Conservation (phyloP, 2,329 filamentous ascomycete genomes). For the Xylaria sp. region DNA sequence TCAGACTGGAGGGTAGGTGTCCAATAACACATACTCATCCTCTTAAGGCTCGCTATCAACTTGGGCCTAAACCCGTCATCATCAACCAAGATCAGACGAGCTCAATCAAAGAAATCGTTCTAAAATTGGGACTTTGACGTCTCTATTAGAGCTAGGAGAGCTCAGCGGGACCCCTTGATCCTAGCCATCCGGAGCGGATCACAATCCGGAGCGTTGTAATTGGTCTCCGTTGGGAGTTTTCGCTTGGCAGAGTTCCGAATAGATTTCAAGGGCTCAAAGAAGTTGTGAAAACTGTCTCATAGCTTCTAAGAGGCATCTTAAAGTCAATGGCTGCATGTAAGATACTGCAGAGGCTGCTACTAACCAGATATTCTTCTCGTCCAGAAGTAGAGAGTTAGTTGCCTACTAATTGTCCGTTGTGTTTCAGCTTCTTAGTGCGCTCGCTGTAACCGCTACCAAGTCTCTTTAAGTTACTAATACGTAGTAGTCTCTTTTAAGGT, state of each 20-base stretch:
- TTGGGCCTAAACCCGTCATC: not conserved
- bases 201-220: constrained; percentile 15
- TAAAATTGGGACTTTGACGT: not conserved
- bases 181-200: constrained; percentile 9
- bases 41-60: constrained; percentile 6
- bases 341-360: not conserved
- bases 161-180: constrained; percentile 2
- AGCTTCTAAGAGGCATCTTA: not conserved
- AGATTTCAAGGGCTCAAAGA: too few species aligned
- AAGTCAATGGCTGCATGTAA: not conserved
- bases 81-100: not conserved
- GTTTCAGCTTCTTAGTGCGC: not conserved
- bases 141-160: not conserved
- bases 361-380: too few species aligned
- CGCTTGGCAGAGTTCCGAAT: too few species aligned
- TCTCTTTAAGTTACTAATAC: too few species aligned
- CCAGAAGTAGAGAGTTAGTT: too few species aligned
- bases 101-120: not conserved
- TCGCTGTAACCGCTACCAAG: not conserved
- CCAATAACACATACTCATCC: not conserved
- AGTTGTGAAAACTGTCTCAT: not conserved
- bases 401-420: not conserved
- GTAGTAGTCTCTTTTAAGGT: too few species aligned
- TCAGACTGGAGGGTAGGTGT: not conserved
- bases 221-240: not conserved